A percentile compares a stretch with the other conserved stretches of the same genome.
Conservation (phyloP, 441 rosid species). For the Dalechampia spathulata region DNA sequence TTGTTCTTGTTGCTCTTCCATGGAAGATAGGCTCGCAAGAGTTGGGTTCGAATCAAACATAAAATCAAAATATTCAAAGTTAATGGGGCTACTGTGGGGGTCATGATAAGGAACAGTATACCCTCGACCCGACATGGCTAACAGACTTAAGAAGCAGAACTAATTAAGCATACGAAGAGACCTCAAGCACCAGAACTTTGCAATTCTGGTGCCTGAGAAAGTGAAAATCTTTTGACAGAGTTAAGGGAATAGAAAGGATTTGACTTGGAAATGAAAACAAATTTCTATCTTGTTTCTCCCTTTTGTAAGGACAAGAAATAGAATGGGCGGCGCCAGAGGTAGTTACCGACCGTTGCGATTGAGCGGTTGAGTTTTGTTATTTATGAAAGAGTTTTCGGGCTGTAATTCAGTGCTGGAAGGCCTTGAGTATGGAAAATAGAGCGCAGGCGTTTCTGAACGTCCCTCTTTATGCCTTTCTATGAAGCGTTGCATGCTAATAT, state of each 20-base stretch:
- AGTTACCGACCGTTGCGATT: conserved; percentile 34
- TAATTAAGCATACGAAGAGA: too few species aligned
- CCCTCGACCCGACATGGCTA: conserved; percentile 34
- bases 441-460: too few species aligned
- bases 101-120: conserved; percentile 26
- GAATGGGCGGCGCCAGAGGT: conserved; percentile 28
- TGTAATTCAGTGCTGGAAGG: too few species aligned
- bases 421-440: too few species aligned
- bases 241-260: neutral
- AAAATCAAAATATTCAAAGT: conserved; percentile 22
- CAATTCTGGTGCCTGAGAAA: conserved; percentile 20
- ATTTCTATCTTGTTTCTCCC: too few species aligned
- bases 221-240: neutral
- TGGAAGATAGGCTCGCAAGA: conserved; percentile 17
- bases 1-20: neutral
- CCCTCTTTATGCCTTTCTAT: too few species aligned
- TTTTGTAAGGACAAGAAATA: neutral
- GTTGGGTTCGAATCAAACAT: conserved; percentile 13
- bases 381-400: neutral
- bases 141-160: too few species aligned
- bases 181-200: conserved; percentile 27
- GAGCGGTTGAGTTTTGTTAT: conserved; percentile 20
- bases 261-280: too few species aligned
- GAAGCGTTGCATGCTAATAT: too few species aligned
- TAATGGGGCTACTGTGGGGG: conserved; percentile 18